phyloP scores from a whole-genome alignment of 257 asterid species.

The Solanum appendiculatum region DNA sequence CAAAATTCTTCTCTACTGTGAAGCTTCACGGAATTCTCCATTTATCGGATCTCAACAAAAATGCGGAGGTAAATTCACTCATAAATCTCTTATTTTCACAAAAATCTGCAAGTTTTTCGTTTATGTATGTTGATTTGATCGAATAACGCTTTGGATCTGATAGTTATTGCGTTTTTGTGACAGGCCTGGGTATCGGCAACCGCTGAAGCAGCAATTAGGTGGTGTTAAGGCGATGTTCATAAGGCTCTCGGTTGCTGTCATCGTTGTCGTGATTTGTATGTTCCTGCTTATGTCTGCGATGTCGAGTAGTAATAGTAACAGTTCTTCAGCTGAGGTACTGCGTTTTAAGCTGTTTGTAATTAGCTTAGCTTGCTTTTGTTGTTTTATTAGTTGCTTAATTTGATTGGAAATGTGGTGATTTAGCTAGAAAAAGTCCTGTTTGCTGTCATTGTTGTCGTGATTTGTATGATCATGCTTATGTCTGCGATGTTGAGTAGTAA shows the following conservation, averaged over 20 bases:
- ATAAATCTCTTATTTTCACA: neutral
- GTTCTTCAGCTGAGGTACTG: slow-evolving; percentile 46
- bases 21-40: neutral
- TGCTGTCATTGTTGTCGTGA: slow-evolving; percentile 56
- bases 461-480: slow-evolving; percentile 52
- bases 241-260: slow-evolving; percentile 52
- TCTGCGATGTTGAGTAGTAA: slow-evolving; percentile 36
- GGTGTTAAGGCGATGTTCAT: slow-evolving; percentile 70
- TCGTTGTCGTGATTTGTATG: slow-evolving; percentile 64
- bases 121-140: neutral
- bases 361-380: neutral
- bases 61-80: slow-evolving; percentile 38
- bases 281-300: slow-evolving; percentile 49
- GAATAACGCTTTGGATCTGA: slow-evolving; percentile 19
- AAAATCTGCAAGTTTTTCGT: neutral
- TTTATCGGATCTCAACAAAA: neutral
- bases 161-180: neutral
- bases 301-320: slow-evolving; percentile 25
- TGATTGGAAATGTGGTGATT: neutral
- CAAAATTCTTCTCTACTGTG: neutral
- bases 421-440: neutral
- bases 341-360: neutral
- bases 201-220: slow-evolving; percentile 46
- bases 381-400: neutral
- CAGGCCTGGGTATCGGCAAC: slow-evolving; percentile 61